Evolutionary conservation across 495 filamentous ascomycete species (phyloP).

Genomic region (Pyrenopolyporus hunteri): DNA sequence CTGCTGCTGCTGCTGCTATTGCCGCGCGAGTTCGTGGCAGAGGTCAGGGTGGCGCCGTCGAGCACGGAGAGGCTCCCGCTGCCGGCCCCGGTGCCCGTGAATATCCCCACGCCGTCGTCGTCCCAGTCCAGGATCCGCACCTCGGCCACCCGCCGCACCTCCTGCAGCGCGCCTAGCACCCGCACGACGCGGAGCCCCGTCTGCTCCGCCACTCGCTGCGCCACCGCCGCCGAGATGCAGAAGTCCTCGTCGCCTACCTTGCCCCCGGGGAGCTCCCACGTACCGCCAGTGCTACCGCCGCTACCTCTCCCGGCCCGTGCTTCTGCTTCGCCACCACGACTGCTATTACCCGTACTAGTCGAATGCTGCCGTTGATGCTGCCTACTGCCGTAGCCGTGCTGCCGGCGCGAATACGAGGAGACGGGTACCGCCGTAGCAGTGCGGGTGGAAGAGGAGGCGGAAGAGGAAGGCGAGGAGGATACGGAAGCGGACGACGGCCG

Average conservation of each 20-base stretch:
- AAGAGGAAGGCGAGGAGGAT: not conserved
- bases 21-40: not conserved
- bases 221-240: constrained; percentile 36
- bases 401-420: not conserved
- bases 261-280: constrained; percentile 41
- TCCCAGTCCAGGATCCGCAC: constrained; percentile 34
- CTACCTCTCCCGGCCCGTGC: not conserved
- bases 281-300: not conserved
- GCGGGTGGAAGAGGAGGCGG: not conserved
- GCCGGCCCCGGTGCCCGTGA: not conserved
- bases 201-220: constrained; percentile 30
- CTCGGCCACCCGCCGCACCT: constrained; percentile 27
- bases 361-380: not conserved
- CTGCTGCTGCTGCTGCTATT: not conserved
- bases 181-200: constrained; percentile 31
- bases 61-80: constrained; percentile 1
- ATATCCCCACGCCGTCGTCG: constrained; percentile 33
- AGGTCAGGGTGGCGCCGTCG: constrained; percentile 27
- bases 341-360: not conserved
- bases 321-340: not conserved
- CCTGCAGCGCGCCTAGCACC: constrained; percentile 33
- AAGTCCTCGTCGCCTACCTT: constrained; percentile 35
- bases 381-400: not conserved
- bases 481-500: constrained; percentile 6
- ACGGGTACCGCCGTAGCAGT: not conserved